Conservation (phyloP, 78 protist species). For the Dictyostelium firmibasis region DNA sequence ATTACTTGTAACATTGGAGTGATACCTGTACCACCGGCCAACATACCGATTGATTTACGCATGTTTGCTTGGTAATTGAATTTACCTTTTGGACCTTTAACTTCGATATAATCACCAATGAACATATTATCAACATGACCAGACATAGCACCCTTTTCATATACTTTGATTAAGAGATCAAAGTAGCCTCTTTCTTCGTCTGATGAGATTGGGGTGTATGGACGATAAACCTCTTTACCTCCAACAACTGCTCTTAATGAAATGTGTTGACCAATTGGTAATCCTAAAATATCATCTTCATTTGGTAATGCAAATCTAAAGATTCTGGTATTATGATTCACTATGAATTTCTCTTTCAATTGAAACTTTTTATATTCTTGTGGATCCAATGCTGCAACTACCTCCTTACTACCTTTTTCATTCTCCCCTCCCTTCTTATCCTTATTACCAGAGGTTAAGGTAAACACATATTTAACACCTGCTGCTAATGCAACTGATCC, state of each 20-base stretch:
- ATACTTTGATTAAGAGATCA: conserved; percentile 88
- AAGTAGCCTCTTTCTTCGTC: conserved; percentile 81
- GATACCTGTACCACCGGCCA: conserved; percentile 93
- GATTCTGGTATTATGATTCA: conserved; percentile 65
- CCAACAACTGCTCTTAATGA: conserved; percentile 38
- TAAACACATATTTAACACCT: conserved; percentile 23
- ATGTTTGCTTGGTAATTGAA: conserved; percentile 48
- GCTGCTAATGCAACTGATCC: conserved; percentile 12
- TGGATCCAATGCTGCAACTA: conserved; percentile 22
- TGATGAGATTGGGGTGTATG: conserved; percentile 87
- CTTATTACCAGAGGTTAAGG: background rate
- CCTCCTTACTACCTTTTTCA: background rate
- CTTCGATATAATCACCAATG: conserved; percentile 79
- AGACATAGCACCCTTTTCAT: conserved; percentile 77
- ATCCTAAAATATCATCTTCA: conserved; percentile 31
- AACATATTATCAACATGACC: conserved; percentile 51
- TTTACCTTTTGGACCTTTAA: conserved; percentile 85
- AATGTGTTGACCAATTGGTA: conserved; percentile 69
- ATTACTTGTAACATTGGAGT: conserved; percentile 92
- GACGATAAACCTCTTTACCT: conserved; percentile 75
- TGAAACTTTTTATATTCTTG: conserved; percentile 63
- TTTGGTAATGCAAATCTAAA: conserved; percentile 70
- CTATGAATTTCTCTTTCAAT: conserved; percentile 50
- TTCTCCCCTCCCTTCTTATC: background rate
- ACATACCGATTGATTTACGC: conserved; percentile 78